A percentile compares a stretch with the other conserved stretches of the same genome.
phyloP scores from a whole-genome alignment of 192 early-diverging fungal genomes.

The Spinellus fusiger region DNA sequence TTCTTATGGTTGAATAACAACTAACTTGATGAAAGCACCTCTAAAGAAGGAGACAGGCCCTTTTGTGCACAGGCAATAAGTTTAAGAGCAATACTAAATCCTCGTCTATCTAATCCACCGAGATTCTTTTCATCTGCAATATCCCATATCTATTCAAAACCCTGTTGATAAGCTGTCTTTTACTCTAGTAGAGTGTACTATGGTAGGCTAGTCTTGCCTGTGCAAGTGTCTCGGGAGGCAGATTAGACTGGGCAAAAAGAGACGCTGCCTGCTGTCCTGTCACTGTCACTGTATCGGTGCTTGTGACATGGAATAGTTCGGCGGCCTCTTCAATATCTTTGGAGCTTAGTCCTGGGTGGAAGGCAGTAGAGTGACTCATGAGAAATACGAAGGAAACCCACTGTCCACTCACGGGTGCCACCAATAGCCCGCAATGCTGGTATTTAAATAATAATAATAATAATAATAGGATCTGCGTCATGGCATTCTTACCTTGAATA shows the following conservation, averaged over 20 bases:
- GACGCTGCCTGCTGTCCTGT: slow-evolving; percentile 60
- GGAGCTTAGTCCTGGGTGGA: background rate
- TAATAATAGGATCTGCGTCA: background rate
- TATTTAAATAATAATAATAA: background rate
- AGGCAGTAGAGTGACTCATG: background rate
- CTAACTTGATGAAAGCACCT: slow-evolving; percentile 4
- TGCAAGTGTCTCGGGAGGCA: slow-evolving; percentile 47
- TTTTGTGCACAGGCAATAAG: slow-evolving; percentile 82
- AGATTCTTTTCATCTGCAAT: slow-evolving; percentile 65
- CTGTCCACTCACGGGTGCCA: background rate
- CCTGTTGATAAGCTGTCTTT: background rate
- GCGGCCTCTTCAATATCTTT: slow-evolving; percentile 22
- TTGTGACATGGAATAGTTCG: slow-evolving; percentile 50
- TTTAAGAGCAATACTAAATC: slow-evolving; percentile 78
- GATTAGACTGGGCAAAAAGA: slow-evolving; percentile 60
- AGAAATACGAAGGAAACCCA: too few relatives aligned
- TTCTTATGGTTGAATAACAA: background rate
- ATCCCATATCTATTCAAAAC: slow-evolving; percentile 64
- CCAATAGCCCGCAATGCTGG: background rate
- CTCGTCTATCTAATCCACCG: slow-evolving; percentile 60
- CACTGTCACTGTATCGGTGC: slow-evolving; percentile 52
- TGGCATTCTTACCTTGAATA: too few relatives aligned
- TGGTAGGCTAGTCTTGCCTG: slow-evolving; percentile 27
- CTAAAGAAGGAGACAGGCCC: slow-evolving; percentile 47
- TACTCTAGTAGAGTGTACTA: background rate